phyloP scores from a whole-genome alignment of 169 alveolate species.

The Cryptosporidium baileyi region DNA sequence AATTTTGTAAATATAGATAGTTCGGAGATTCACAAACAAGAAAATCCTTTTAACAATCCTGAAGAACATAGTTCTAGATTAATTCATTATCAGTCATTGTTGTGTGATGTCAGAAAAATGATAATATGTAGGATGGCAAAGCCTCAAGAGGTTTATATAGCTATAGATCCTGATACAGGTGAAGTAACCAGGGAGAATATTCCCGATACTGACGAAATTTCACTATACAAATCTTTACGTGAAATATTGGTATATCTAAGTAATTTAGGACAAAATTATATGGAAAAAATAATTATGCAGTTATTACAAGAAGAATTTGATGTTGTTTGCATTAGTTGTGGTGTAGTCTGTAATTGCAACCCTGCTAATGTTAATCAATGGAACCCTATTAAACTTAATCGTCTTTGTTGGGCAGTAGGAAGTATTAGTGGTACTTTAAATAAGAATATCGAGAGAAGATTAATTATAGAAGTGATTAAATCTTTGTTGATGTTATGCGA shows the following conservation, averaged over 20 bases:
- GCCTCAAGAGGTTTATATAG: slow-evolving; percentile 92
- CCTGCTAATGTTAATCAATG: slow-evolving; percentile 70
- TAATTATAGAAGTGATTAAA: slow-evolving; percentile 92
- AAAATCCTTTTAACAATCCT: slow-evolving; percentile 48
- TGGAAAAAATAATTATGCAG: slow-evolving; percentile 89
- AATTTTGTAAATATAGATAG: slow-evolving; percentile 49
- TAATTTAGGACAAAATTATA: slow-evolving; percentile 92
- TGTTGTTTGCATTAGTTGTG: slow-evolving; percentile 35
- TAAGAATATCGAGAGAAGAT: slow-evolving; percentile 91
- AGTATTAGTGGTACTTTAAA: slow-evolving; percentile 96
- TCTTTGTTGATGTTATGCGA: slow-evolving; percentile 94
- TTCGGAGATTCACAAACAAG: not conserved
- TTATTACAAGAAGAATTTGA: slow-evolving; percentile 88
- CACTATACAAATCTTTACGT: slow-evolving; percentile 94
- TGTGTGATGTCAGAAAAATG: slow-evolving; percentile 83
- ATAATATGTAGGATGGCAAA: slow-evolving; percentile 93
- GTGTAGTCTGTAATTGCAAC: slow-evolving; percentile 38
- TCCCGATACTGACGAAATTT: slow-evolving; percentile 92
- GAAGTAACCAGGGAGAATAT: slow-evolving; percentile 87
- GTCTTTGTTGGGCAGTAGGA: slow-evolving; percentile 96
- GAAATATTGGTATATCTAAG: slow-evolving; percentile 93
- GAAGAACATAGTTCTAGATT: slow-evolving; percentile 56
- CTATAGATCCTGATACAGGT: slow-evolving; percentile 88
- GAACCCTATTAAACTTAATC: slow-evolving; percentile 85
- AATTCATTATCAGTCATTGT: slow-evolving; percentile 75